Evolutionary conservation across 1,139 yeast genomes (phyloP), one percentile per base, ranked within the genome.

Genomic region (Nakaseomyces kungkrabaensis): DNA sequence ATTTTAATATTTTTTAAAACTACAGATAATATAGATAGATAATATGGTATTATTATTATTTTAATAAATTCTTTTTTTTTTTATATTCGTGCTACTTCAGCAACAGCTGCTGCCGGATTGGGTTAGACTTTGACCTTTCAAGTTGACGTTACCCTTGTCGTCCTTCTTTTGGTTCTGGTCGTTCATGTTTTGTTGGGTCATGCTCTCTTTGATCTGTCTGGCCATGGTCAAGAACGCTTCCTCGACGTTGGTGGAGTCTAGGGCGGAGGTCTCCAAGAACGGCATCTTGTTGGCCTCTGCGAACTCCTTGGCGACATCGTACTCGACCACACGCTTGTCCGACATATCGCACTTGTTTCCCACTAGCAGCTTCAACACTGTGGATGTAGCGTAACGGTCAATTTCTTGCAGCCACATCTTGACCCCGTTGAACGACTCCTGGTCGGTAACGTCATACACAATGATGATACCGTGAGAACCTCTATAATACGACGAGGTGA

Each of bases 211-310:
- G 68, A 92, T 92, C 71, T 94, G 97, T 70, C 96, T 85, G 8
- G 98, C 96, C 99, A 92, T 92, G 58, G 97, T 88, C 75, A 88
- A 82, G 73, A 92, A 92, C 13, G 98, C 97, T 71, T 92, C 97
- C 70, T 94, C 98, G 60, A 92, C 98, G 67, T 92, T 92, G 53
- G 97, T 88, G 37, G 97, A 85, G 61, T 86, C 85, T 68, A 90
- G 81, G 34, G 99, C 99, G 34, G 96, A 85, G 10, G 99, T 94
- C 72, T 92, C 99, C 71, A 92, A 79, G 71, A 92, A 89, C 52
- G 97, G 96, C 64, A 92, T 87, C 59, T 90, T 95, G 69, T 92
- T 81, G 36, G 95, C 86, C 69, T 92, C 97, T 47, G 98, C 96
- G 75, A 89, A 92, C 72, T 92, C 98, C 75, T 90, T 89, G 44